These are phyloP conservation scores for Chlamydomonas reinhardtii DNA, from an alignment of 163 green algal genomes.

Conservation along the genomic window DNA sequence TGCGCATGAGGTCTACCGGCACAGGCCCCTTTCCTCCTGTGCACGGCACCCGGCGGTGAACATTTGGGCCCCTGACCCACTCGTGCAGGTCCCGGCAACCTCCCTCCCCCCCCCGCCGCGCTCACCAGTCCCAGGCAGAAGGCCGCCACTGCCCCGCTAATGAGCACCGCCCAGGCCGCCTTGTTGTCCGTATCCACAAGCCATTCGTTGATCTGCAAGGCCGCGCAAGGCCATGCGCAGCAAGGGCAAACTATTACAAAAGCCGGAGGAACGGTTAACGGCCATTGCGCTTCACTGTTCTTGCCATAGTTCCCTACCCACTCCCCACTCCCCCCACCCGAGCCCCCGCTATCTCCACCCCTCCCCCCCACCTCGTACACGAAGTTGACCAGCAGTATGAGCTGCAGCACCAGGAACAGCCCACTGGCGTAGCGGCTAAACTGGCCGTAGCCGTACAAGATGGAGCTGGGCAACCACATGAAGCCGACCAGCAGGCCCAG, in stretches of 20 bases:
- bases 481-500: slow-evolving; percentile 55
- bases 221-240: no score
- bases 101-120: no score
- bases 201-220: slow-evolving; percentile 56
- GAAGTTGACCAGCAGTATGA: slow-evolving; percentile 85
- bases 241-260: no score
- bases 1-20: no score
- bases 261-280: no score
- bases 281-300: no score
- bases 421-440: slow-evolving; percentile 64
- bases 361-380: slow-evolving; percentile 79
- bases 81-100: no score
- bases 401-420: slow-evolving; percentile 83
- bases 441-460: slow-evolving; percentile 75
- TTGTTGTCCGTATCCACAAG: slow-evolving; percentile 69
- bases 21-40: no score
- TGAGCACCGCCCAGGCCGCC: slow-evolving; percentile 56
- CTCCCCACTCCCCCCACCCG: no score
- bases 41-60: no score
- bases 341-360: background rate
- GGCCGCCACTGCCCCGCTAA: slow-evolving; percentile 39
- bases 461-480: slow-evolving; percentile 74
- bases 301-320: no score
- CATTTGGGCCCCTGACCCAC: no score
- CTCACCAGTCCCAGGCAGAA: slow-evolving; percentile 67